Percentiles rank a stretch among this genome's conserved stretches.
Conservation (phyloP, 192 early-diverging fungal genomes). For the Coemansia aciculifera region DNA sequence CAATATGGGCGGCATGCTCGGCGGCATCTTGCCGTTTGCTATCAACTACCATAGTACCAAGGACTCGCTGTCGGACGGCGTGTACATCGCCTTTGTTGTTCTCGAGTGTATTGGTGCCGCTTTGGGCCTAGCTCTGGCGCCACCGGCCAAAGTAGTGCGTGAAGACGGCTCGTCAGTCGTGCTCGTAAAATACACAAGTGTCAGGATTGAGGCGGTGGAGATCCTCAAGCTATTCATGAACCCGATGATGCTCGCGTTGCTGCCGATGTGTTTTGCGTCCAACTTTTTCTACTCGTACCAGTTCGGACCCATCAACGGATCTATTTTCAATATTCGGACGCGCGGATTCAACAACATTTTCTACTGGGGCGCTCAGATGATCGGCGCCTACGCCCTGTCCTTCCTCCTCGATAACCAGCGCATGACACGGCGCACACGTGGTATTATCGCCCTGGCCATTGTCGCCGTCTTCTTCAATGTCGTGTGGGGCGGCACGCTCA, state of each 20-base stretch:
- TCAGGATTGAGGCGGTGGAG: constrained; percentile 58
- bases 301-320: constrained; percentile 64
- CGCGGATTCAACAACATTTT: constrained; percentile 73
- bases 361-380: constrained; percentile 77
- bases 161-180: constrained; percentile 65
- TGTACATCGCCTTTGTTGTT: constrained; percentile 74
- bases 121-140: constrained; percentile 59
- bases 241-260: constrained; percentile 64
- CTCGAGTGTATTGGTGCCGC: constrained; percentile 68
- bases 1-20: constrained; percentile 78
- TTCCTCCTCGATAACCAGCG: constrained; percentile 62
- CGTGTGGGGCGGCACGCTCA: constrained; percentile 63
- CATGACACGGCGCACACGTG: constrained; percentile 60
- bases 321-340: constrained; percentile 68
- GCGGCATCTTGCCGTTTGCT: constrained; percentile 68
- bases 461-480: constrained; percentile 51
- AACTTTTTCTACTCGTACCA: constrained; percentile 85
- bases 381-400: constrained; percentile 67
- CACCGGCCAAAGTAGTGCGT: constrained; percentile 62
- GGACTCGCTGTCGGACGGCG: constrained; percentile 60
- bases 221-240: constrained; percentile 64
- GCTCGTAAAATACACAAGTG: constrained; percentile 68
- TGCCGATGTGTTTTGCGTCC: constrained; percentile 69
- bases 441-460: constrained; percentile 57
- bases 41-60: constrained; percentile 59